A percentile compares a stretch with the other conserved stretches of the same genome.
phyloP scores from a whole-genome alignment of 2,329 filamentous ascomycete species.

The Penicillium hesseltinei region DNA sequence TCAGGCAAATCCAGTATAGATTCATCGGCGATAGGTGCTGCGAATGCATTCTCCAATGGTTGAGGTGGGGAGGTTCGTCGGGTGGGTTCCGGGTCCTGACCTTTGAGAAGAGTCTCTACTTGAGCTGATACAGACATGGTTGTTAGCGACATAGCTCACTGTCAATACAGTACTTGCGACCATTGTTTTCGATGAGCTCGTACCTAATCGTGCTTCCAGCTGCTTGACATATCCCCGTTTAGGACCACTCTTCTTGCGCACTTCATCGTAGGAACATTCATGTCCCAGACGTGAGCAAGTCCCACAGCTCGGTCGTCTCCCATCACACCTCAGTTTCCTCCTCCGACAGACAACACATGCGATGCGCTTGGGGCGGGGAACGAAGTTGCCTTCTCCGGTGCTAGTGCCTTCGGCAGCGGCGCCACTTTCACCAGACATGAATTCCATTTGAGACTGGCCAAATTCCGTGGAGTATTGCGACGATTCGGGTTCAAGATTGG shows the following conservation, averaged over 20 bases:
- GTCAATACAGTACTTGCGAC: not conserved
- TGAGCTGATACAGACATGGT: slow-evolving; percentile 60
- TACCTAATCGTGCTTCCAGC: slow-evolving; percentile 87
- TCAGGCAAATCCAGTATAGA: slow-evolving; percentile 24
- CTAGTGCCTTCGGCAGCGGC: slow-evolving; percentile 33
- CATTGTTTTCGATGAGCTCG: slow-evolving; percentile 34
- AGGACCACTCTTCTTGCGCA: slow-evolving; percentile 88
- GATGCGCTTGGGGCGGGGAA: slow-evolving; percentile 84
- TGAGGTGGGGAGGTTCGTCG: slow-evolving; percentile 33
- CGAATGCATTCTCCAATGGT: slow-evolving; percentile 22
- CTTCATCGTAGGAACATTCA: slow-evolving; percentile 85
- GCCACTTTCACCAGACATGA: slow-evolving; percentile 18
- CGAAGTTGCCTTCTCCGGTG: slow-evolving; percentile 53
- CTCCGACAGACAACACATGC: slow-evolving; percentile 93
- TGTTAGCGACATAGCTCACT: slow-evolving; percentile 14
- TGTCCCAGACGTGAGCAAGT: slow-evolving; percentile 86
- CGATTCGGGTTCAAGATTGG: slow-evolving; percentile 14
- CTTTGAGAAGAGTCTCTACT: slow-evolving; percentile 87
- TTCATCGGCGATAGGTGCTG: slow-evolving; percentile 35
- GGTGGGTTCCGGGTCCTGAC: slow-evolving; percentile 57
- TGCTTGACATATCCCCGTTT: slow-evolving; percentile 95
- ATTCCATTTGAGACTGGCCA: slow-evolving; percentile 13
- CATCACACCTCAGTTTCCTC: slow-evolving; percentile 88
- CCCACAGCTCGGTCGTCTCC: slow-evolving; percentile 76
- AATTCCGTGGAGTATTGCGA: slow-evolving; percentile 31